These are phyloP conservation scores for Botrytis byssoidea DNA, from an alignment of 2,329 filamentous ascomycete species.

Conservation along the genomic window DNA sequence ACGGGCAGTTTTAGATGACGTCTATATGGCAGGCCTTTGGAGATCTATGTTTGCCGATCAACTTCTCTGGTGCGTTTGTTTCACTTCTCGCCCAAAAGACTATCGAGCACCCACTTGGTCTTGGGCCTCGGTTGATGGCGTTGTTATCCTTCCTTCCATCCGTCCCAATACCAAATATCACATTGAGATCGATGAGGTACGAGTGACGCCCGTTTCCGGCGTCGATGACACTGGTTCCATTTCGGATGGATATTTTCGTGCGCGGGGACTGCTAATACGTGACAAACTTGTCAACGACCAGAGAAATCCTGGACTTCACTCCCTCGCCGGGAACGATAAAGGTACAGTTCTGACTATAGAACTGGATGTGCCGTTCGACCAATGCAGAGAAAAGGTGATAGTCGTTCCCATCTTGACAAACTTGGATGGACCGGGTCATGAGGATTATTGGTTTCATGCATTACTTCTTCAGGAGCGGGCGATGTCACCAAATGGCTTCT, in stretches of 20 bases:
- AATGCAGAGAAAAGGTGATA: neutral
- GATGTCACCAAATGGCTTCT: neutral
- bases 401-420: neutral
- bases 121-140: neutral
- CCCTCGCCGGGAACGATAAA: fast-evolving
- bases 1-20: neutral
- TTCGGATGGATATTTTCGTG: constrained; percentile 2
- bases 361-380: neutral
- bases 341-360: fast-evolving
- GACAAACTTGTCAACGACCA: neutral
- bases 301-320: fast-evolving
- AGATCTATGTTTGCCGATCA: neutral
- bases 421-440: neutral
- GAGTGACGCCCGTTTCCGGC: neutral
- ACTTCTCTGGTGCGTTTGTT: neutral
- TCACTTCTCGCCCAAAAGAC: fast-evolving
- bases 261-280: neutral
- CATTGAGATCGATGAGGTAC: neutral
- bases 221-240: neutral
- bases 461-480: neutral
- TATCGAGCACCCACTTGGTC: constrained; percentile 17
- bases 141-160: fast-evolving
- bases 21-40: constrained; percentile 10
- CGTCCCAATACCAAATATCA: neutral
- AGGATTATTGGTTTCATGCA: neutral